Base-by-base conservation (phyloP, 2,329 filamentous ascomycete genomes). In the Botrytis elliptica region DNA sequence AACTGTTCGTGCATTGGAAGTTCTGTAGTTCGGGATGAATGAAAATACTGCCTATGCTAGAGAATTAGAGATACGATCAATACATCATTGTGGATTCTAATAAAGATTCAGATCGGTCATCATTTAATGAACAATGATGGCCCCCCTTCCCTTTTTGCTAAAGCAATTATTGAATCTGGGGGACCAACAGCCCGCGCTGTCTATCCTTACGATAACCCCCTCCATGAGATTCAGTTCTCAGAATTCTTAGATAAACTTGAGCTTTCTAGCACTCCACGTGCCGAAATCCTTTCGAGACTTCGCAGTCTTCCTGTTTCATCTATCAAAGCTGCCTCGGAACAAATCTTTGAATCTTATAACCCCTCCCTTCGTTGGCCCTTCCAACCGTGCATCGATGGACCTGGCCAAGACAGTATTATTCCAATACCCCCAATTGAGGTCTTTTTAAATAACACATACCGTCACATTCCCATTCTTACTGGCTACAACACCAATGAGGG, bases 401-500 rank as follows among this genome's bases (percentile, higher is more conserved):
- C 81, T 22, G 82, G 80, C 9, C 25, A 52, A 29, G 33, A 72
- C 6, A 85, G 87, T 20, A 81, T 90, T 22, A 88, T 93, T 71
- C 84, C 86, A 3, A 84, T 86, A 40, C 82, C 86, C 18, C 91
- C 91, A 4, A 84, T 91, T 20, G 83, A 85, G n/a, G 85, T 86
- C n/a, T 91, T 89, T 89, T 80, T 84, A 40, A 82, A 85, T 0
- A 84, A 85, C 0, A 81, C 83, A 25, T 88, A 85, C 79, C 84
- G 90, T 76, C 85, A 85, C 75, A 84, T 91, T 12, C 88, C 90
- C 12, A 86, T 93, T 67, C 82, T 94, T 67, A 92, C 90, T 0
- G 91, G 91, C 12, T 93, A 90, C 83, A 91, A 90, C 81, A 88
- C 88, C 57, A 90, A 93, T 78, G 92, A 94, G 80, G 92, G 91